Evolutionary conservation across 2,329 filamentous ascomycete species (phyloP).

Genomic region (Monosporascus sp.): DNA sequence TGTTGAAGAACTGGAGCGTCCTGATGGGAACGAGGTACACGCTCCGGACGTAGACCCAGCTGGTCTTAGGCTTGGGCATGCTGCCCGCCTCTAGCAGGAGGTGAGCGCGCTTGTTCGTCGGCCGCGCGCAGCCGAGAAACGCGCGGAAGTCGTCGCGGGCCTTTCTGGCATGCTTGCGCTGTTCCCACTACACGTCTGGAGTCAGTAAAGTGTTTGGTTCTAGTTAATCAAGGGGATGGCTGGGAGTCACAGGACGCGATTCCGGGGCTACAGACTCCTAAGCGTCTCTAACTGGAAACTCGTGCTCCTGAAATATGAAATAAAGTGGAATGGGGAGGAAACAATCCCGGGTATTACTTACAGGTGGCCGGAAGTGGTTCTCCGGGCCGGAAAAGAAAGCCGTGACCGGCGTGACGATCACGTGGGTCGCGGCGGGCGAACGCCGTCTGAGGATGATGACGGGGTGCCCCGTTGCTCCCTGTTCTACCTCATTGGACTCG

Average conservation of each 20-base stretch:
- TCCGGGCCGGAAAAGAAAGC: background rate
- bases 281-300: too few species aligned
- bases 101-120: background rate
- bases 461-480: background rate
- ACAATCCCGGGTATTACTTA: too few species aligned
- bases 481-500: background rate
- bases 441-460: background rate
- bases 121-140: background rate
- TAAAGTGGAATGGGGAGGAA: too few species aligned
- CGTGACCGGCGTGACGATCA: background rate
- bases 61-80: constrained; percentile 17
- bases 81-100: background rate
- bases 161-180: background rate
- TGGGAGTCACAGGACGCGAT: too few species aligned
- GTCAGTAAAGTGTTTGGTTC: too few species aligned
- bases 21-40: constrained; percentile 13
- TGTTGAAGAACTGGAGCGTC: constrained; percentile 13
- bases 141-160: background rate
- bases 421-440: background rate
- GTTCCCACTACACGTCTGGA: background rate
- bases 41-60: constrained; percentile 14
- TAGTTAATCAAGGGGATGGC: too few species aligned
- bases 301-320: too few species aligned
- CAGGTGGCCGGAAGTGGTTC: background rate
- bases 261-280: too few species aligned